Evolutionary conservation across 176 grass and related monocot genomes (phyloP), one percentile per base, ranked within the genome.

Genomic region (Zoysia pacifica): DNA sequence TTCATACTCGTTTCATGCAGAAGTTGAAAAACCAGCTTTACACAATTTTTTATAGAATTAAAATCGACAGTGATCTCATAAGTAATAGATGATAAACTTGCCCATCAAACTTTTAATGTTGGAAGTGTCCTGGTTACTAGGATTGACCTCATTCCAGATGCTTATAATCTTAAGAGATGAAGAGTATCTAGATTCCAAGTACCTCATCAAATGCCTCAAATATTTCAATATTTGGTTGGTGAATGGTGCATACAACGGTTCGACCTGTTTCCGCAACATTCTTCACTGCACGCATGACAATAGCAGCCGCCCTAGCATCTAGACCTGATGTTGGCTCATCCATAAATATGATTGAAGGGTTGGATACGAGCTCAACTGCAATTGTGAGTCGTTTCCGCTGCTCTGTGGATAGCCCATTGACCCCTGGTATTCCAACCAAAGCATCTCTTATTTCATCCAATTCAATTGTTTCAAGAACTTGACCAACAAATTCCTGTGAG

Each of bases 181-280:
- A 41, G 18, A 20, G 7, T 71, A 58, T 72, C 58, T 43, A 52
- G 66, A 49, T 48, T 40, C 12, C 75, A 36, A 59, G 39, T 87
- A 94, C 92, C 89, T 94, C 86, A 56, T 94, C 89, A 76, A 94
- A 94, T 48, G 92, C 81, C 53, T 94, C 92, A 82, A 94, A 91
- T 78, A 94, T 94, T 40, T 94, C 83, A 3, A 91, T 91, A 67
- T 88, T 91, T 38, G 91, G 91, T 77, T 93, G 91, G 70, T 90
- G 91, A 77, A 93, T 93, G n/a, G 88, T 93, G 76, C 91, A 93
- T 4, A 93, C 88, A 63, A 93, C 85, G 45, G 91, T 93, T 69
- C 91, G 80, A 73, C 91, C 91, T 49, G 91, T 93, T n/a, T 90
- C 82, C n/a, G 82, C 69, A 61, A 90, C 85, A 15, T 88, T 94